Evolutionary conservation across 2,329 filamentous ascomycete genomes (phyloP), one percentile per base, ranked within the genome.

Genomic region (Lasiodiplodia citricola): DNA sequence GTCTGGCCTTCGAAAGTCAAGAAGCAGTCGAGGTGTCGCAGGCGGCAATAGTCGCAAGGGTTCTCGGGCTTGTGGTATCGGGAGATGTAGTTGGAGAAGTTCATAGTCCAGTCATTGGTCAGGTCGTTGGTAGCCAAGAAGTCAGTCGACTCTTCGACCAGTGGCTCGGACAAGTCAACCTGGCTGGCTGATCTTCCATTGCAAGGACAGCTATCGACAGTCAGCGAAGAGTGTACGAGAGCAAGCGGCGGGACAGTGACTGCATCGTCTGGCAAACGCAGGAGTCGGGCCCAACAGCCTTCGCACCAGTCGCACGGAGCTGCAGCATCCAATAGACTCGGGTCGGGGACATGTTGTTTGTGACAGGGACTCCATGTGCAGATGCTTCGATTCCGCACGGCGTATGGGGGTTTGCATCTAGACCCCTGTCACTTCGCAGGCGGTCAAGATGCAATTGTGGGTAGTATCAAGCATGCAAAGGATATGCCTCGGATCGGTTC

Each of bases 11-110:
- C 74, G 66, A 78, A 78, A 31, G 79, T 80, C 51, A 84, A 77
- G 69, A 83, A 84, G 74, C 83, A 85, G 67, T 83, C 78, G 44
- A 85, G 78, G n/a, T 79, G 77, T 72, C 75, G 81, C 2, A 80
- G 81, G 28, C 79, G 76, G 71, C 83, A 85, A 70, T 85, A 84
- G 44, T 84, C 81, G 74, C 83, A 86, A 37, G 82, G 76, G 60
- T 81, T 76, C 41, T 78, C 75, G 7, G 83, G 81, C 66, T 83
- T 81, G 44, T 81, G 76, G 70, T 84, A 84, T 69, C 80, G 75
- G 38, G 83, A 83, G 21, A 85, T 80, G 79, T 80, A 84, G 70
- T 77, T 80, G 6, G 80, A 80, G 69, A 84, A 84, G 70, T 83
- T 79, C 31, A 76, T 78, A 71, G 83, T 78, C 70, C 76, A 80